A percentile compares a stretch with the other conserved stretches of the same genome.
Conservation (phyloP, 176 grass and related monocot genomes). For the Carex scoparia region DNA sequence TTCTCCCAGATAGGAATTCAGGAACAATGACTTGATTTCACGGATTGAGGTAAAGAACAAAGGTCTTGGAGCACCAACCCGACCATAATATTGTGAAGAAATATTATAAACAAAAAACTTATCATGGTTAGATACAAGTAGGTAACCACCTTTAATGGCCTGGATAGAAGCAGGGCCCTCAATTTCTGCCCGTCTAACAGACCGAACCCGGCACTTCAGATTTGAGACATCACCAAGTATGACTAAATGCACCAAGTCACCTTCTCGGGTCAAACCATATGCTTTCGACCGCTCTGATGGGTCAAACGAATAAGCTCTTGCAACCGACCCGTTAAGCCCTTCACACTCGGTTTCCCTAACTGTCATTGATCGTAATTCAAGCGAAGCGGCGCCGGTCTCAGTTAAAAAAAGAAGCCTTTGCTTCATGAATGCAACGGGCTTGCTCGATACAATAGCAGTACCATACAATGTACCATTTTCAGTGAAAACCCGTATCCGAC, state of each 20-base stretch:
- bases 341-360: conserved; percentile 71
- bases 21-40: conserved; percentile 82
- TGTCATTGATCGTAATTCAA: conserved; percentile 80
- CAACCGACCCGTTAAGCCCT: conserved; percentile 60
- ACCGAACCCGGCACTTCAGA: conserved; percentile 75
- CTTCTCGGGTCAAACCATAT: conserved; percentile 65
- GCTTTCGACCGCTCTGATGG: conserved; percentile 83
- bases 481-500: conserved; percentile 82
- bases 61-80: conserved; percentile 56
- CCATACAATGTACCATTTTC: conserved; percentile 94
- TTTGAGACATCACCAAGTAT: conserved; percentile 78
- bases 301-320: conserved; percentile 75
- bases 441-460: conserved; percentile 65
- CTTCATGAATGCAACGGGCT: conserved; percentile 78
- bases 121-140: conserved; percentile 66
- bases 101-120: conserved; percentile 86
- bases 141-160: conserved; percentile 63
- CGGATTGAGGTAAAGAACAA: conserved; percentile 50
- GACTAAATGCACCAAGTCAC: conserved; percentile 75
- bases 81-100: conserved; percentile 78
- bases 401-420: conserved; percentile 90
- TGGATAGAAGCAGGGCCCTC: conserved; percentile 57
- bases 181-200: conserved; percentile 63
- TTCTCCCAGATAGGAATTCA: conserved; percentile 25
- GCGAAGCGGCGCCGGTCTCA: conserved; percentile 58